phyloP scores from a whole-genome alignment of 257 asterid genomes.

The Ilex asprella region DNA sequence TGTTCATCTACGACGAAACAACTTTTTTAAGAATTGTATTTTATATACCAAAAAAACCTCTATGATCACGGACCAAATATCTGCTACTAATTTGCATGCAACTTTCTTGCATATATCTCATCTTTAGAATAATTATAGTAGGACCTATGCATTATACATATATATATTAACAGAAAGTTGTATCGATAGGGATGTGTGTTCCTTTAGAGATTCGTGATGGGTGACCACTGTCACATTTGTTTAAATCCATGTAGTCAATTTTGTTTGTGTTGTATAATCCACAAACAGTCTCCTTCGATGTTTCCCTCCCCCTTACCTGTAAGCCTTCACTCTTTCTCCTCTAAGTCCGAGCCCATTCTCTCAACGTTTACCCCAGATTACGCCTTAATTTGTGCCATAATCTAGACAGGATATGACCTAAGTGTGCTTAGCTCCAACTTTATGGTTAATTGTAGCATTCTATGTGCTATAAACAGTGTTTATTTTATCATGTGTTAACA shows the following conservation, averaged over 20 bases:
- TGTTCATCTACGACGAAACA: too few relatives aligned
- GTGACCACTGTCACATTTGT: background rate
- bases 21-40: too few relatives aligned
- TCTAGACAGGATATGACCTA: slow-evolving; percentile 12
- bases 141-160: background rate
- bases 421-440: slow-evolving; percentile 15
- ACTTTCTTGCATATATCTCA: slow-evolving; percentile 3
- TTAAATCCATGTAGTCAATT: background rate
- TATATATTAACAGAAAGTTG: background rate
- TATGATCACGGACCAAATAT: too few relatives aligned
- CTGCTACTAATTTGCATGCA: background rate
- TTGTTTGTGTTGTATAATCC: slow-evolving; percentile 6
- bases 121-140: background rate
- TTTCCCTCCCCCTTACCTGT: slow-evolving; percentile 39
- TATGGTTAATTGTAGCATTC: slow-evolving; percentile 8
- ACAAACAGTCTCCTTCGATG: slow-evolving; percentile 30
- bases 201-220: slow-evolving; percentile 1
- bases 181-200: slow-evolving; percentile 16
- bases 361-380: slow-evolving; percentile 8
- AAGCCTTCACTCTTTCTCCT: background rate
- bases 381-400: slow-evolving; percentile 37
- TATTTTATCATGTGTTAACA: too few relatives aligned
- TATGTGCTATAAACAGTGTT: background rate
- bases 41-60: too few relatives aligned
- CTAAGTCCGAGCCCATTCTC: slow-evolving; percentile 10